Conservation (phyloP, 495 filamentous ascomycete species). For the Talaromyces borbonicus region DNA sequence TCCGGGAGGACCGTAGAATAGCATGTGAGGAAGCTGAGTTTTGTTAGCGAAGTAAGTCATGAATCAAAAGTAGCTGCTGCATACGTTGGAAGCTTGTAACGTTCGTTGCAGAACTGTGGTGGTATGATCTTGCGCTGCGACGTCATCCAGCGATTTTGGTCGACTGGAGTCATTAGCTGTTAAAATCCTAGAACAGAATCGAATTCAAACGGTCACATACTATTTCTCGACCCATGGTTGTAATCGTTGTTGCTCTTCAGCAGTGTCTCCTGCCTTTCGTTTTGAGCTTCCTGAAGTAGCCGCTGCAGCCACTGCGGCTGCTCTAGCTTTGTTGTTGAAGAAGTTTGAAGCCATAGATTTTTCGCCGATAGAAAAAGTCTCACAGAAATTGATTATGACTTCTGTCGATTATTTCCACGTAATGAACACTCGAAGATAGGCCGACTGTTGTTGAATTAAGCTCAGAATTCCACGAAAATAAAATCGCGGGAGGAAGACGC, state of each 20-base stretch:
- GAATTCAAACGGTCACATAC: conserved; percentile 37
- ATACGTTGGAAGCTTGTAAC: conserved; percentile 85
- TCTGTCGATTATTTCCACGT: too few species aligned
- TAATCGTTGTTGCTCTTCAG: conserved; percentile 53
- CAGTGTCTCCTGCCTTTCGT: conserved; percentile 44
- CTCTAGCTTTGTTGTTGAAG: conserved; percentile 90
- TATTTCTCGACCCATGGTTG: conserved; percentile 99
- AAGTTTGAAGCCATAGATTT: conserved; percentile 54
- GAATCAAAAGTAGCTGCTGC: not conserved
- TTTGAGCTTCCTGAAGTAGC: conserved; percentile 33
- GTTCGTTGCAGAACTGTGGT: conserved; percentile 85
- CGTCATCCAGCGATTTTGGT: conserved; percentile 86
- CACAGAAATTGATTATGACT: too few species aligned
- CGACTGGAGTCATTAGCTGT: conserved; percentile 47
- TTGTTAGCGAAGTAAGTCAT: not conserved
- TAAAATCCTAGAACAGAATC: not conserved
- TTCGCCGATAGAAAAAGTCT: not conserved
- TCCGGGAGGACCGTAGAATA: conserved; percentile 96
- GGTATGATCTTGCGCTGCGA: conserved; percentile 96
- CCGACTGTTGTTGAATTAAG: conserved; percentile 4
- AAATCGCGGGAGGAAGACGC: not conserved
- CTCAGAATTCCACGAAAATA: not conserved
- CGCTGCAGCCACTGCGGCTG: conserved; percentile 59
- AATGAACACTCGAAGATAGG: too few species aligned
- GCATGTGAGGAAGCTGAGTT: conserved; percentile 85